These are phyloP conservation scores for Pezicula carpinea DNA, from an alignment of 2,329 filamentous ascomycete species.

Conservation along the genomic window DNA sequence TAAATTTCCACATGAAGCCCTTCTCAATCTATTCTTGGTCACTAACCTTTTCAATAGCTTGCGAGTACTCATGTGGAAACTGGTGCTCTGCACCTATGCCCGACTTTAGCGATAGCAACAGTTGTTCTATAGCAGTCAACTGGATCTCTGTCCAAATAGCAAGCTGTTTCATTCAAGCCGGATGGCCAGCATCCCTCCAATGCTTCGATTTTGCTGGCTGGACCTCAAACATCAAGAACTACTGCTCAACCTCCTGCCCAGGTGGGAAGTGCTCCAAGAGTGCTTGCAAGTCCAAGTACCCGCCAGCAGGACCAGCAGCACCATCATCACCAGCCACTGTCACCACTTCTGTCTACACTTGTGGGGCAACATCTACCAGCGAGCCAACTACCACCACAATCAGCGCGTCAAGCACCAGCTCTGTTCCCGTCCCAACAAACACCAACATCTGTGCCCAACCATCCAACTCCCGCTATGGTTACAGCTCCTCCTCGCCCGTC, in stretches of 20 bases:
- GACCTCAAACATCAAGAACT: conserved; percentile 41
- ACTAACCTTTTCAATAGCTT: conserved; percentile 20
- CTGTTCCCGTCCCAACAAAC: conserved; percentile 43
- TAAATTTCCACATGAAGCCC: too few relatives aligned
- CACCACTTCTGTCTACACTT: conserved; percentile 31
- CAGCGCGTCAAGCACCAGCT: conserved; percentile 29
- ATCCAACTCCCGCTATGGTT: conserved; percentile 55
- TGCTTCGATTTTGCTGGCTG: conserved; percentile 48
- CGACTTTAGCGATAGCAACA: conserved; percentile 37
- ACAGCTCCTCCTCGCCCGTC: conserved; percentile 58
- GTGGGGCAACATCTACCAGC: conserved; percentile 24
- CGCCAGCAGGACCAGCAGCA: conserved; percentile 32
- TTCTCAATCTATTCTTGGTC: too few relatives aligned
- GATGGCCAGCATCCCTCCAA: conserved; percentile 42
- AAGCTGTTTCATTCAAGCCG: conserved; percentile 47
- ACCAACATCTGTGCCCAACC: conserved; percentile 46
- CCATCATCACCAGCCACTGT: conserved; percentile 36
- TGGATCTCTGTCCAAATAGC: conserved; percentile 43
- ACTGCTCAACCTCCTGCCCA: conserved; percentile 37
- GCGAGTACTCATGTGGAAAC: conserved; percentile 50
- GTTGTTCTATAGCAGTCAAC: conserved; percentile 38
- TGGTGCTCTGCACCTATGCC: conserved; percentile 50
- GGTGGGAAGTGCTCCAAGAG: conserved; percentile 35
- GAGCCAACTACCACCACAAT: conserved; percentile 25
- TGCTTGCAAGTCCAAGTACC: conserved; percentile 37